These are phyloP conservation scores for Aquilaria sinensis DNA, from an alignment of 345 rosid genomes.

Conservation along the genomic window DNA sequence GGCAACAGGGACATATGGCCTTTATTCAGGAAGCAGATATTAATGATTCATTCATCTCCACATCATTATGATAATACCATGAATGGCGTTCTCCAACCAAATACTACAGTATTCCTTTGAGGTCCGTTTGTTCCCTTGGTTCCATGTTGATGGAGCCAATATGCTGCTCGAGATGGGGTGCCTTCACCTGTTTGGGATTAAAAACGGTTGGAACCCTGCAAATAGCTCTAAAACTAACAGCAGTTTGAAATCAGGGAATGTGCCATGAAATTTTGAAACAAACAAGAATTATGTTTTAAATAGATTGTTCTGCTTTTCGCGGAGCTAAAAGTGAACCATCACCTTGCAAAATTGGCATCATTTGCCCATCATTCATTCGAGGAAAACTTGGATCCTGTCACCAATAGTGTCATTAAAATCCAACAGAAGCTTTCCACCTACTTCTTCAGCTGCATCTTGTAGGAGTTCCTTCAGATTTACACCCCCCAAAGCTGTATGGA, in stretches of 20 bases:
- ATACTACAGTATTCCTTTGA: too few species aligned
- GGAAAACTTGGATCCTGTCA: slow-evolving; percentile 87
- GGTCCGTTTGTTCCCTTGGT: too few species aligned
- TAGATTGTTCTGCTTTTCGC: background rate
- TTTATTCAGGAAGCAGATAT: too few species aligned
- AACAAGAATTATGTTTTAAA: background rate
- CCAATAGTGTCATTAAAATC: slow-evolving; percentile 78
- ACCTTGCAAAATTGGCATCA: background rate
- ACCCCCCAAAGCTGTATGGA: slow-evolving; percentile 66
- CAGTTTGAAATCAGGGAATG: background rate
- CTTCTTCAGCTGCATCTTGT: slow-evolving; percentile 69
- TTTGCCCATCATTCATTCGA: slow-evolving; percentile 34
- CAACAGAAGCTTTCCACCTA: slow-evolving; percentile 66
- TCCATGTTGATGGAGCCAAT: too few species aligned
- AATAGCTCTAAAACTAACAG: background rate
- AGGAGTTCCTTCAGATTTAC: slow-evolving; percentile 74
- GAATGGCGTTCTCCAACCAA: too few species aligned
- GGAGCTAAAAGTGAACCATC: background rate
- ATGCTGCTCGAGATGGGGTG: too few species aligned
- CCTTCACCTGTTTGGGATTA: too few species aligned
- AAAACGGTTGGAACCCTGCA: background rate
- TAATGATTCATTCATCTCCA: too few species aligned
- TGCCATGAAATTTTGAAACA: background rate
- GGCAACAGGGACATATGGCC: too few species aligned
- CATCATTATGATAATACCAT: too few species aligned